Percentiles rank a stretch among this genome's conserved stretches.
Evolutionary conservation across 1,139 yeast species (phyloP).

Genomic region (Scheffersomyces stambukii): DNA sequence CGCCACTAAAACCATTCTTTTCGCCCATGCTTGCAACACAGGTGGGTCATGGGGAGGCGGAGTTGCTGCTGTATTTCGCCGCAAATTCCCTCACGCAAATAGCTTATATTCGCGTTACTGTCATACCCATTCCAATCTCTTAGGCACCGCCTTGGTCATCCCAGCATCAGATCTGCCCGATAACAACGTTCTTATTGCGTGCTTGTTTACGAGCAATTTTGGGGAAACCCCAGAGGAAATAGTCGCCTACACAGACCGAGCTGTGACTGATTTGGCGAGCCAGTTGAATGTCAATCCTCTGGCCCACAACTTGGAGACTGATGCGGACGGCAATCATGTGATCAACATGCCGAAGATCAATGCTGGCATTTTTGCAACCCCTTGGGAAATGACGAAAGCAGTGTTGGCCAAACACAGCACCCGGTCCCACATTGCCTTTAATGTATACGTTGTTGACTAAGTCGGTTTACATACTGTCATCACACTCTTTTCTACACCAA

Average conservation of each 20-base stretch:
- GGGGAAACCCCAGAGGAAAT: constrained; percentile 33
- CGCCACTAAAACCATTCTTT: constrained; percentile 17
- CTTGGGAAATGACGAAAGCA: constrained; percentile 67
- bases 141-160: constrained; percentile 55
- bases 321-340: constrained; percentile 14
- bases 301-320: constrained; percentile 5
- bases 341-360: constrained; percentile 74
- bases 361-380: constrained; percentile 75
- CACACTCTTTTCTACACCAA: no score
- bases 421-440: constrained; percentile 40
- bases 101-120: constrained; percentile 48
- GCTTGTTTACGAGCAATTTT: constrained; percentile 63
- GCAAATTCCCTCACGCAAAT: constrained; percentile 50
- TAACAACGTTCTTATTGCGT: constrained; percentile 39
- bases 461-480: no score
- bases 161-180: constrained; percentile 26
- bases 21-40: constrained; percentile 79
- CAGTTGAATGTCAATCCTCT: constrained; percentile 11
- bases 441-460: no score
- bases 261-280: constrained; percentile 44
- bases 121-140: constrained; percentile 23
- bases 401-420: constrained; percentile 30
- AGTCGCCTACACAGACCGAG: constrained; percentile 41
- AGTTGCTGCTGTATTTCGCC: constrained; percentile 53
- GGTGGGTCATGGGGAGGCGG: constrained; percentile 87